Conservation (phyloP, 108 stramenopile genomes). For the Epipyxis sp. region DNA sequence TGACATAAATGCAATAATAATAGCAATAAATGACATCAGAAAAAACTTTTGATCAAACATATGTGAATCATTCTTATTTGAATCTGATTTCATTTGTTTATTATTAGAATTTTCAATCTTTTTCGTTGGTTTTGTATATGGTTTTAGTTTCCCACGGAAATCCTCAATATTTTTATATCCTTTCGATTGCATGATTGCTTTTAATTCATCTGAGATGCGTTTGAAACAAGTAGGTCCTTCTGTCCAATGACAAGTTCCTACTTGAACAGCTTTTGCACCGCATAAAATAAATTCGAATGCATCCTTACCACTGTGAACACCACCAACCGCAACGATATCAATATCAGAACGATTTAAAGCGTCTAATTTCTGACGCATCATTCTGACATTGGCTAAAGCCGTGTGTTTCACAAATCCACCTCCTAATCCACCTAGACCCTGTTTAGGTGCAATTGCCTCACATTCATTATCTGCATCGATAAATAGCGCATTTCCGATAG, state of each 20-base stretch:
- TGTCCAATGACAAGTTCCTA: conserved; percentile 84
- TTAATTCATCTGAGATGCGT: conserved; percentile 70
- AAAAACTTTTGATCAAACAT: no score
- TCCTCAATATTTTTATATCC: conserved; percentile 67
- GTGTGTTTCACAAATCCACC: conserved; percentile 78
- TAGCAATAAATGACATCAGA: no score
- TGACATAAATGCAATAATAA: no score
- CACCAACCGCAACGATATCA: conserved; percentile 84
- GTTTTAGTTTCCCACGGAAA: conserved; percentile 71
- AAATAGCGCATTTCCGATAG: conserved; percentile 76
- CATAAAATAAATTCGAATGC: conserved; percentile 75
- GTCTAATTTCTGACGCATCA: conserved; percentile 69
- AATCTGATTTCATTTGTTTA: no score
- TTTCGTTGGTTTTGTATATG: conserved; percentile 75
- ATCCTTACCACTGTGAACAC: conserved; percentile 68
- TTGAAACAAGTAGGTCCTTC: conserved; percentile 85
- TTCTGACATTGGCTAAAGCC: conserved; percentile 75
- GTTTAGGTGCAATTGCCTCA: conserved; percentile 68
- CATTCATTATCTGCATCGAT: conserved; percentile 65
- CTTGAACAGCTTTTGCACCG: conserved; percentile 79
- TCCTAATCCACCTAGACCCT: conserved; percentile 76
- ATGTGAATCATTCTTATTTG: no score
- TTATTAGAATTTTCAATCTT: conserved; percentile 52
- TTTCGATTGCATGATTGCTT: conserved; percentile 62
- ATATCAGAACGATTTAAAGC: conserved; percentile 43